Base-by-base conservation (phyloP, 2,329 filamentous ascomycete species). In the Neobulgaria alba region DNA sequence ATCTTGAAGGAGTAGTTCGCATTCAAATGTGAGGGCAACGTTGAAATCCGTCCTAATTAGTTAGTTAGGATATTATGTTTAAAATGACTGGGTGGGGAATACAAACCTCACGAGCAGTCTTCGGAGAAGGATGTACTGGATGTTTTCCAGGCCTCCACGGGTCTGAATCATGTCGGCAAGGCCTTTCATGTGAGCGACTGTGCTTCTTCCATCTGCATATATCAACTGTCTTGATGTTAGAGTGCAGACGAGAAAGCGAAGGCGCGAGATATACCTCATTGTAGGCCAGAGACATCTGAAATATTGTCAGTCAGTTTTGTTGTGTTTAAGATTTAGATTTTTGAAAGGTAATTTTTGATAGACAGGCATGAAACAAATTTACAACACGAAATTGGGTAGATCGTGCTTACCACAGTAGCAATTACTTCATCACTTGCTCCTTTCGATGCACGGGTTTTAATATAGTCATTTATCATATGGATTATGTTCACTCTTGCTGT, bases 21-120 rank as follows among this genome's bases (percentile, higher is more conserved):
- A 50, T 41, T 61, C 58, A 39, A 56, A 56, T 23, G 55, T 54
- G 35, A 51, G 55, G 7, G 58, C 54, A 16, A 60, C 48, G 38
- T 58, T 53, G 32, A 56, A 61, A 39, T 61, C 59, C 20, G 54
- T 56, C 10, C 59, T 59, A 38, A 8, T 7, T 14, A 15, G 23
- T 43, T 26, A 39, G 33, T 19, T 35, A 14, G 26, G 12, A 15
- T 30, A 18, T 19, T 5, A n/a, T n/a, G n/a, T n/a, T n/a, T n/a
- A n/a, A n/a, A n/a, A 12, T 23, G 3, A 30, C 44, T 21, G 39
- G 49, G 45, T 12, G 12, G 49, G 29, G 16, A 48, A 43, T 1
- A 29, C 44, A 18, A 47, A 53, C 48, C 51, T 52, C 10, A 58
- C 44, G 2, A 57, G 41, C 39, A 59, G 53, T 31, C 49, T 46